These are phyloP conservation scores for Phaffia rhodozyma DNA, from an alignment of 1,284 basidiomycete species.

Conservation along the genomic window DNA sequence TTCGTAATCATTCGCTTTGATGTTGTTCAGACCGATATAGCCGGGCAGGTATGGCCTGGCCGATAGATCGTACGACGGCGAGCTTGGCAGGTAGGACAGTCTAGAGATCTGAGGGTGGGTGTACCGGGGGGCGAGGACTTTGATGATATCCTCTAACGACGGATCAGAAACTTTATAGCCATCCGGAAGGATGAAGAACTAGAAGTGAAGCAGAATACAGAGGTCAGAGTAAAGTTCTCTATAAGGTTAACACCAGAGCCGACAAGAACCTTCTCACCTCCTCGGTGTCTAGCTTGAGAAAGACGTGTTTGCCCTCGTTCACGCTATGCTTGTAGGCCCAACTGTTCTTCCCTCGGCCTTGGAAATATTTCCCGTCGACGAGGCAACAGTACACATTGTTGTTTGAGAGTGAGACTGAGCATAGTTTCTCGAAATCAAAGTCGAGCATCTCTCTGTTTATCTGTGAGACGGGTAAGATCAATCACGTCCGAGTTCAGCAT, in stretches of 20 bases:
- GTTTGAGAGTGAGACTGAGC: conserved; percentile 88
- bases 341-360: conserved; percentile 83
- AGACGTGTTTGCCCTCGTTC: conserved; percentile 95
- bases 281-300: conserved; percentile 84
- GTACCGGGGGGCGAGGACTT: conserved; percentile 78
- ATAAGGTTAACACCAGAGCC: no score
- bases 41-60: conserved; percentile 78
- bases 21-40: conserved; percentile 93
- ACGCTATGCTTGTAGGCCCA: conserved; percentile 96
- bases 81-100: conserved; percentile 44
- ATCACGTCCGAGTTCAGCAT: background rate
- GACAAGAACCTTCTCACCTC: conserved; percentile 38
- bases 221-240: background rate
- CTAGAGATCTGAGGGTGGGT: conserved; percentile 37
- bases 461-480: conserved; percentile 36
- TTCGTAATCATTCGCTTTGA: conserved; percentile 93
- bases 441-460: conserved; percentile 80
- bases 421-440: conserved; percentile 98
- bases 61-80: conserved; percentile 63
- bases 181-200: conserved; percentile 98
- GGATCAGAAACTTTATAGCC: conserved; percentile 92
- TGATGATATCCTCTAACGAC: conserved; percentile 85
- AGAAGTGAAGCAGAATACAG: background rate
- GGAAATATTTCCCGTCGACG: conserved; percentile 97
- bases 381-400: conserved; percentile 97